Percentiles rank a stretch among this genome's conserved stretches.
These are phyloP conservation scores for Fraxinus dipetala DNA, from an alignment of 305 asterid species.

Conservation along the genomic window DNA sequence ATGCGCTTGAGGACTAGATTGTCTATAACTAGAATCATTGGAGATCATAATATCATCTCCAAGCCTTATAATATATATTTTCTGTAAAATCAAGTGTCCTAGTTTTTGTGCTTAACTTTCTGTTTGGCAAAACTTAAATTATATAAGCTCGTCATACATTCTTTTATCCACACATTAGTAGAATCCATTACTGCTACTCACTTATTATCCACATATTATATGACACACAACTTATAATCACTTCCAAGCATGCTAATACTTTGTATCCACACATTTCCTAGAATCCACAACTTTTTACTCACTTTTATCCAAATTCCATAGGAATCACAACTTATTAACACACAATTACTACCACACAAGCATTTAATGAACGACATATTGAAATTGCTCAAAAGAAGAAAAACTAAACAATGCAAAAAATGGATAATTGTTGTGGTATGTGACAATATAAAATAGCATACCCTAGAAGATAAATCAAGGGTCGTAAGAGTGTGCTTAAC, in stretches of 20 bases:
- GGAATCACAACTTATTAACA: background rate
- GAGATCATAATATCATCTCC: background rate
- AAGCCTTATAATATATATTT: background rate
- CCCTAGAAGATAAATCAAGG: background rate
- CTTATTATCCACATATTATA: background rate
- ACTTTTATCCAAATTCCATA: background rate
- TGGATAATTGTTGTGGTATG: background rate
- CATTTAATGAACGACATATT: background rate
- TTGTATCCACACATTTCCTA: background rate
- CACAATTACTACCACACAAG: background rate
- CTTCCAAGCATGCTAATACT: background rate
- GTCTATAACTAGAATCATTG: background rate
- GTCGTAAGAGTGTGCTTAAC: background rate
- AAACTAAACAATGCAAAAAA: background rate
- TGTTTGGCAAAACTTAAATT: background rate
- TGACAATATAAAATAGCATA: background rate
- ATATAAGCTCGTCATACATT: background rate
- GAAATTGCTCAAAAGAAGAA: background rate
- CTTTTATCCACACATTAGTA: background rate
- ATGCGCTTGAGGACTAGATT: background rate
- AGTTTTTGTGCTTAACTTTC: background rate
- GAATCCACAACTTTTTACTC: background rate
- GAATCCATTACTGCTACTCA: background rate
- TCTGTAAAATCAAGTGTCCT: background rate
- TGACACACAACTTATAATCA: background rate